These are phyloP conservation scores for Adansonia rubrostipa DNA, from an alignment of 441 rosid genomes.

Conservation along the genomic window DNA sequence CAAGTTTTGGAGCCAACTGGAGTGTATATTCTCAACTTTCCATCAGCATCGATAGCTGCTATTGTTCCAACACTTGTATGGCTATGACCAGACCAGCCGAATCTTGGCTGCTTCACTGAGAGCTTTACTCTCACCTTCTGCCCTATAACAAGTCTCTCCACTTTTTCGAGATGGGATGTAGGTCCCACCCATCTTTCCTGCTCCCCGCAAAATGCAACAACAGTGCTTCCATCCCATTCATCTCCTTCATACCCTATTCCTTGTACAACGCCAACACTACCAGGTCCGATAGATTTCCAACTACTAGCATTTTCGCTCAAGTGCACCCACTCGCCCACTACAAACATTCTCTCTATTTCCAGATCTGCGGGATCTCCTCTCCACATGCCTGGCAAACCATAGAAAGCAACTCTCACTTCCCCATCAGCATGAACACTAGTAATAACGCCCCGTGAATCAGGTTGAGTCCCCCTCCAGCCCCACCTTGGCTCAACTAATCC, in stretches of 20 bases:
- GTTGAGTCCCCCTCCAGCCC: slow-evolving; percentile 95
- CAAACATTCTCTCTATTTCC: slow-evolving; percentile 74
- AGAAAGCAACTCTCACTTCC: slow-evolving; percentile 88
- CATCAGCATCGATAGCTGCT: slow-evolving; percentile 92
- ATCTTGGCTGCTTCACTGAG: slow-evolving; percentile 87
- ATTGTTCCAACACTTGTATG: slow-evolving; percentile 79
- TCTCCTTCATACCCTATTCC: slow-evolving; percentile 87
- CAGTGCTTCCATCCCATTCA: slow-evolving; percentile 81
- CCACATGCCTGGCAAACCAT: slow-evolving; percentile 86
- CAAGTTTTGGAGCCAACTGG: slow-evolving; percentile 91
- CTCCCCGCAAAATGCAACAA: slow-evolving; percentile 92
- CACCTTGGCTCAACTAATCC: slow-evolving; percentile 90
- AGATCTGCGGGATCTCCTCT: slow-evolving; percentile 96
- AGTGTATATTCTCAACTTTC: slow-evolving; percentile 90
- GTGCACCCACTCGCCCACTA: slow-evolving; percentile 97
- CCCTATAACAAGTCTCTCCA: slow-evolving; percentile 64
- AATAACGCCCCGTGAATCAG: slow-evolving; percentile 77
- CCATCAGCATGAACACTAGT: slow-evolving; percentile 92
- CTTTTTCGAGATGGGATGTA: slow-evolving; percentile 70
- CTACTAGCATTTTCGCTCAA: slow-evolving; percentile 55
- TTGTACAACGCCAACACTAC: slow-evolving; percentile 83
- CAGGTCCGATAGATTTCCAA: slow-evolving; percentile 88
- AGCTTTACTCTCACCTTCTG: slow-evolving; percentile 80
- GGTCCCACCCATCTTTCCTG: slow-evolving; percentile 95
- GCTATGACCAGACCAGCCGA: slow-evolving; percentile 94